Conservation (phyloP, 768 basidiomycete species). For the Leucocoprinus leucothites region DNA sequence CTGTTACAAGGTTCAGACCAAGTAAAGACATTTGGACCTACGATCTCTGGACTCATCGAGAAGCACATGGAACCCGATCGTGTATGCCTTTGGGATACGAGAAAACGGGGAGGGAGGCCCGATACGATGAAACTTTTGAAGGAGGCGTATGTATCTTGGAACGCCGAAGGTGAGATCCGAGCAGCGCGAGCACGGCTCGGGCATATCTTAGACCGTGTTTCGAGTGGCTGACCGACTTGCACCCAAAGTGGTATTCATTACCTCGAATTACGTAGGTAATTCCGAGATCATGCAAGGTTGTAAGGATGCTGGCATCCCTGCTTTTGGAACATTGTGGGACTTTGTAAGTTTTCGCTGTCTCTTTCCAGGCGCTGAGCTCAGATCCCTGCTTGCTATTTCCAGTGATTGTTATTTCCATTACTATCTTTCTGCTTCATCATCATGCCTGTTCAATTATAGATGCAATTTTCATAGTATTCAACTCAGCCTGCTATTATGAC, state of each 20-base stretch:
- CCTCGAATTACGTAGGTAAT: constrained; percentile 80
- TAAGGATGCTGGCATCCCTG: constrained; percentile 65
- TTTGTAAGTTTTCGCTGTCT: constrained; percentile 34
- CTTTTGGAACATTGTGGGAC: constrained; percentile 71
- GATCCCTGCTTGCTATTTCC: constrained; percentile 16
- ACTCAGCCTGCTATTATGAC: no score
- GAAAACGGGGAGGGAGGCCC: constrained; percentile 68
- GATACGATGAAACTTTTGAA: constrained; percentile 75
- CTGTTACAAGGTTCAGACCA: constrained; percentile 62
- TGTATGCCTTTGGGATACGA: constrained; percentile 75
- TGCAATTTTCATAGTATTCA: no score
- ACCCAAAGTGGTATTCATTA: constrained; percentile 68
- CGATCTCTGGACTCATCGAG: constrained; percentile 70
- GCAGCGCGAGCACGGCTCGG: not conserved
- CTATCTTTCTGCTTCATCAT: no score
- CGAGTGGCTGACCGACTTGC: not conserved
- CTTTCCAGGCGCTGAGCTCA: not conserved
- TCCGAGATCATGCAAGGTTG: constrained; percentile 78
- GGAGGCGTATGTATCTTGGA: constrained; percentile 65
- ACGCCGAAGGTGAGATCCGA: constrained; percentile 55
- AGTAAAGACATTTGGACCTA: constrained; percentile 71
- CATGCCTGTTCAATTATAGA: no score
- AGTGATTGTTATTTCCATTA: constrained; percentile 15
- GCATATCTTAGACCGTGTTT: not conserved
- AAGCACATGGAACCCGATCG: constrained; percentile 72